A percentile compares a stretch with the other conserved stretches of the same genome.
These are phyloP conservation scores for Linnemannia exigua DNA, from an alignment of 192 early-diverging fungal genomes.

Conservation along the genomic window DNA sequence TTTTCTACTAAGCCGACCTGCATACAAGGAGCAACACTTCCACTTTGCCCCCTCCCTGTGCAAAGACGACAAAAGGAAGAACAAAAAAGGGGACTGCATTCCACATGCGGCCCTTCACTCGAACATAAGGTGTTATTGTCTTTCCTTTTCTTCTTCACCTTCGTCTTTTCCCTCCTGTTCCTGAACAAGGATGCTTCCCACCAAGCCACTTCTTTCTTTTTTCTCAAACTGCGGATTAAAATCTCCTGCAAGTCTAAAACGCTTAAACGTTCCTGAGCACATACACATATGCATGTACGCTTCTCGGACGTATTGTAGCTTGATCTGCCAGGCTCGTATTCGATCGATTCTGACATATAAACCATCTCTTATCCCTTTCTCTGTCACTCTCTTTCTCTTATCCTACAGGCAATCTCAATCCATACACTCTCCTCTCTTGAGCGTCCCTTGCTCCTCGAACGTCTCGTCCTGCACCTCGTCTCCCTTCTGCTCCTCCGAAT, in stretches of 20 bases:
- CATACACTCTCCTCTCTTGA: slow-evolving; percentile 17
- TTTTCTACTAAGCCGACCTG: slow-evolving; percentile 1
- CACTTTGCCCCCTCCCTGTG: slow-evolving; percentile 2
- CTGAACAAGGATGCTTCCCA: background rate
- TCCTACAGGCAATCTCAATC: slow-evolving; percentile 14
- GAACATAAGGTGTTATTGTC: background rate
- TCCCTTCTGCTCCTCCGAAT: slow-evolving; percentile 25
- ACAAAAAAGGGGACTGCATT: background rate
- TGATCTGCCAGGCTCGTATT: background rate
- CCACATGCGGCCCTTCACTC: background rate
- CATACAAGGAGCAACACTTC: background rate
- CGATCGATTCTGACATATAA: background rate
- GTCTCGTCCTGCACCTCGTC: slow-evolving; percentile 33
- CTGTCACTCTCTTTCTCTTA: background rate
- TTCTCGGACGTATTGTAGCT: background rate
- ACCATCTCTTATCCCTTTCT: background rate
- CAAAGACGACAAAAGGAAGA: background rate
- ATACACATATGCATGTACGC: background rate
- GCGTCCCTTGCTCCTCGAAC: slow-evolving; percentile 7
- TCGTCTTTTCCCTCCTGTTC: background rate
- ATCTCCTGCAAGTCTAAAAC: background rate
- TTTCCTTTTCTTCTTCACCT: background rate
- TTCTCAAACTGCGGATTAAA: background rate
- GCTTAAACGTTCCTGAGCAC: background rate
- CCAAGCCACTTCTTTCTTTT: background rate